These are phyloP conservation scores for Teratosphaeria viscida DNA, from an alignment of 2,329 filamentous ascomycete species.

Conservation along the genomic window DNA sequence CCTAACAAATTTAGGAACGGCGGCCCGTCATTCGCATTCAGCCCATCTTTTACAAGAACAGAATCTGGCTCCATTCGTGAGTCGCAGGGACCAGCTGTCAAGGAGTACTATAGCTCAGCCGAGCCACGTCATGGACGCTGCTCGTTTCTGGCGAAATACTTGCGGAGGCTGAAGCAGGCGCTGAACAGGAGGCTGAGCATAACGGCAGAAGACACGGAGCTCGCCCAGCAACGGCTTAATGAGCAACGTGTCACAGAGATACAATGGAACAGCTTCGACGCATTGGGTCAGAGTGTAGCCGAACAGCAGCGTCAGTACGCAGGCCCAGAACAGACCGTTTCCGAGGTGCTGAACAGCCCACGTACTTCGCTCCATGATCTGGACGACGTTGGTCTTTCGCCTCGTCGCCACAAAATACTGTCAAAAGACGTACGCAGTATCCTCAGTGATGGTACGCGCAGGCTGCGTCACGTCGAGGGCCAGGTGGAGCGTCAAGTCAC, in stretches of 20 bases:
- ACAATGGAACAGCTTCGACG: background rate
- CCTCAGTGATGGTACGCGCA: background rate
- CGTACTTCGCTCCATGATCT: background rate
- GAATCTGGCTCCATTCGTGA: background rate
- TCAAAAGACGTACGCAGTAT: background rate
- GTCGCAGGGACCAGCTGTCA: background rate
- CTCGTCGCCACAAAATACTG: background rate
- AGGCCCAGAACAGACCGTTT: background rate
- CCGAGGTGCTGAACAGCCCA: background rate
- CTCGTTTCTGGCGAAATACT: too few relatives aligned
- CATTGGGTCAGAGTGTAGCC: background rate
- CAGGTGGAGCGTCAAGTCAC: background rate
- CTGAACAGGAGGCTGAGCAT: background rate
- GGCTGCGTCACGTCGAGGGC: background rate
- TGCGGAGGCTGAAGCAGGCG: background rate
- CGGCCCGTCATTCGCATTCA: background rate
- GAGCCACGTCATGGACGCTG: background rate
- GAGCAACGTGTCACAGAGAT: slow-evolving; percentile 19
- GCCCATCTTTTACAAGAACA: background rate
- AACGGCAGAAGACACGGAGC: background rate
- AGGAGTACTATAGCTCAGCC: background rate
- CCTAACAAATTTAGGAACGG: background rate
- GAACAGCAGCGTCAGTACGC: background rate
- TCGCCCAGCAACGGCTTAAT: slow-evolving; percentile 12
- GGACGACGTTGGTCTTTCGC: background rate